Evolutionary conservation across 768 basidiomycete species (phyloP).

Genomic region (Crassisporium funariophilum): DNA sequence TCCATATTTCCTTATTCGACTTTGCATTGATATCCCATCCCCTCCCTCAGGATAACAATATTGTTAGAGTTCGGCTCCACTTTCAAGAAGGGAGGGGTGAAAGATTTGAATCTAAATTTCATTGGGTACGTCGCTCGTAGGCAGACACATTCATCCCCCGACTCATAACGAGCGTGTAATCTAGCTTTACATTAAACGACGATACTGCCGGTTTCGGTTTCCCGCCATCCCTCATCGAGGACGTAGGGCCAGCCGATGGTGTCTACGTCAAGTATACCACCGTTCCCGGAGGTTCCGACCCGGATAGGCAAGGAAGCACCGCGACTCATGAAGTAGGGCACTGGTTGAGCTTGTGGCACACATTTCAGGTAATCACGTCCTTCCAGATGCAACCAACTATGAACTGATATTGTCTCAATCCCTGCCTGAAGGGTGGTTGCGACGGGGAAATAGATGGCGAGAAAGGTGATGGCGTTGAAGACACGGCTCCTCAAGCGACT

Average conservation of each 20-base stretch:
- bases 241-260: conserved; percentile 36
- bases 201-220: conserved; percentile 35
- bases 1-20: not conserved
- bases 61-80: too few species aligned
- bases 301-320: conserved; percentile 32
- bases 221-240: conserved; percentile 35
- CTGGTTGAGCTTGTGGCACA: conserved; percentile 39
- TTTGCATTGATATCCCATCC: not conserved
- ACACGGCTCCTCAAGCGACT: conserved; percentile 28
- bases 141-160: too few species aligned
- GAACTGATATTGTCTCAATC: not conserved
- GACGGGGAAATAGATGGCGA: too few species aligned
- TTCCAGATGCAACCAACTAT: not conserved
- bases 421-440: conserved; percentile 22
- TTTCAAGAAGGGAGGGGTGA: conserved; percentile 11
- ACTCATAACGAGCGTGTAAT: too few species aligned
- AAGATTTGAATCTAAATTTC: conserved; percentile 21
- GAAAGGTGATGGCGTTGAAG: conserved; percentile 29
- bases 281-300: conserved; percentile 31
- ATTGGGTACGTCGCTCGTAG: conserved; percentile 18
- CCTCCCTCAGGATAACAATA: not conserved
- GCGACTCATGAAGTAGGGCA: conserved; percentile 38
- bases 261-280: conserved; percentile 28
- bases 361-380: conserved; percentile 35
- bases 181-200: conserved; percentile 23